phyloP scores from a whole-genome alignment of 2,329 filamentous ascomycete species.

The Mollisia scopiformis region DNA sequence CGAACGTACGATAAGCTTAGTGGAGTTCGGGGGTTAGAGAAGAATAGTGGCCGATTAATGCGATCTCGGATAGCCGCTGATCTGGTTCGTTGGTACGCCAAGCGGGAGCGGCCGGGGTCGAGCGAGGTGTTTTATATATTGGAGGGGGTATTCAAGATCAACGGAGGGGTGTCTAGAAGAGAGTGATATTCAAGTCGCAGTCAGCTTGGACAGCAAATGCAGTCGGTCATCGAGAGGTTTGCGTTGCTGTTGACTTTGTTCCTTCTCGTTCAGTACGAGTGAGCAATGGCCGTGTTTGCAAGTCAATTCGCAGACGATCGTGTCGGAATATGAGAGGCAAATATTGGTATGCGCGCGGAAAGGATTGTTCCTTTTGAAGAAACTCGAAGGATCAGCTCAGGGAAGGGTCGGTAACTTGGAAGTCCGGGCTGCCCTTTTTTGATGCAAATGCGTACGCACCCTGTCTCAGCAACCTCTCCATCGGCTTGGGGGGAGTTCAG shows the following conservation, averaged over 20 bases:
- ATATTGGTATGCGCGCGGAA: background rate
- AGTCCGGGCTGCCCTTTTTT: background rate
- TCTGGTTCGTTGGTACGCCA: background rate
- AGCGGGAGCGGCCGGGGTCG: background rate
- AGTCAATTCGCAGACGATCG: background rate
- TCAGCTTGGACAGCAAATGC: background rate
- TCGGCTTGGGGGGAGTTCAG: background rate
- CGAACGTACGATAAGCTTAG: background rate
- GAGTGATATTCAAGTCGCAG: too few relatives aligned
- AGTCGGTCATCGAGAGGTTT: too few relatives aligned
- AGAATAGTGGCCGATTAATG: background rate
- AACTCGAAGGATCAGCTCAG: background rate
- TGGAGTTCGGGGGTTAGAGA: background rate
- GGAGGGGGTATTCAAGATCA: too few relatives aligned
- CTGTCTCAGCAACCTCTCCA: background rate
- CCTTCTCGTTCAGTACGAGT: background rate
- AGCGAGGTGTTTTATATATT: background rate
- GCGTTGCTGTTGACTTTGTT: too few relatives aligned
- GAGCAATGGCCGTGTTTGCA: background rate
- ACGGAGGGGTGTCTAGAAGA: too few relatives aligned
- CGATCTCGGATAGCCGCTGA: background rate
- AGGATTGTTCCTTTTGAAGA: background rate
- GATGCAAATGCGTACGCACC: slow-evolving; percentile 1
- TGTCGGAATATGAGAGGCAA: background rate
- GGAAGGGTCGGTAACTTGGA: background rate